These are phyloP conservation scores for Oxytropis ochrocephala DNA, from an alignment of 306 rosid genomes.

Conservation along the genomic window DNA sequence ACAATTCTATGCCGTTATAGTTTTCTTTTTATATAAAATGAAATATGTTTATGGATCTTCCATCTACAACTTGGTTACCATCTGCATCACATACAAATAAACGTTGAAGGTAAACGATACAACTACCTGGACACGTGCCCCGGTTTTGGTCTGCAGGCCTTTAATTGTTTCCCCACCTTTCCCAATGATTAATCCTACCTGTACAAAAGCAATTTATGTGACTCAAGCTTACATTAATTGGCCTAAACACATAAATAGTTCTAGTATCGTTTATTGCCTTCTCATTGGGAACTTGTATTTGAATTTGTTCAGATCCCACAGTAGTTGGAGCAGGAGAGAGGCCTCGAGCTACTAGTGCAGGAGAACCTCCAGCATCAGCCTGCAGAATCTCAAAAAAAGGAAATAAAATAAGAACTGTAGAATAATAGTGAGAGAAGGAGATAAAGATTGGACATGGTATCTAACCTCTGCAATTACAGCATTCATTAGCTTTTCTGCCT, in stretches of 20 bases:
- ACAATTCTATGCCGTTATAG: not conserved
- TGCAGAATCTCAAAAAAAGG: conserved; percentile 27
- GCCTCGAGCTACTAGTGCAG: conserved; percentile 91
- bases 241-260: not conserved
- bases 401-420: not conserved
- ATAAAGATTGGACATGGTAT: not conserved
- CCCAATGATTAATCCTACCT: conserved; percentile 99
- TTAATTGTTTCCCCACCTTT: conserved; percentile 97
- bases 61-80: not conserved
- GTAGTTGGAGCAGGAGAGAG: conserved; percentile 59
- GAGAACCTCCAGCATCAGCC: conserved; percentile 99
- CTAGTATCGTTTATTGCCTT: conserved; percentile 43
- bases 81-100: not conserved
- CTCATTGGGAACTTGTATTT: conserved; percentile 93
- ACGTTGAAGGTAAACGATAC: conserved; percentile 25
- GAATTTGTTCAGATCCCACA: conserved; percentile 90
- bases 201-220: not conserved
- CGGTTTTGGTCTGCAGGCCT: conserved; percentile 84
- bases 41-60: not conserved
- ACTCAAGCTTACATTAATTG: not conserved
- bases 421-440: not conserved
- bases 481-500: conserved; percentile 83
- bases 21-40: not conserved
- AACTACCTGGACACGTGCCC: conserved; percentile 99
- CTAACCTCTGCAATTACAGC: conserved; percentile 91